Conservation (phyloP, 176 grass and related monocot genomes). For the Calamus simplicifolius region DNA sequence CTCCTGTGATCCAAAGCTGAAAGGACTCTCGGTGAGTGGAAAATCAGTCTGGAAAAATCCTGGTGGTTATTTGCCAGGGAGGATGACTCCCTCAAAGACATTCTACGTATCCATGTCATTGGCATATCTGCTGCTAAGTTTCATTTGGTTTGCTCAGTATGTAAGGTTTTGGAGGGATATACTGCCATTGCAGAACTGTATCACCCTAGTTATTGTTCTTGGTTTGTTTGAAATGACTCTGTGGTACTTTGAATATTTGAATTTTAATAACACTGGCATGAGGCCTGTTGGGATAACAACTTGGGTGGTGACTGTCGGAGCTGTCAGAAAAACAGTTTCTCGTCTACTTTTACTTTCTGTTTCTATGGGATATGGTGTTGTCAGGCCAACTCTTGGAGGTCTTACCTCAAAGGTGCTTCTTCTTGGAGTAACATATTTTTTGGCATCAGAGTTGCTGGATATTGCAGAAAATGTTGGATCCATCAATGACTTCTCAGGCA, state of each 20-base stretch:
- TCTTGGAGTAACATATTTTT: constrained; percentile 94
- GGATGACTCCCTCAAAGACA: constrained; percentile 87
- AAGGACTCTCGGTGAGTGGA: constrained; percentile 89
- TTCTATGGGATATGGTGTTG: constrained; percentile 98
- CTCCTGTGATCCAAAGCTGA: constrained; percentile 94
- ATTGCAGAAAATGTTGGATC: constrained; percentile 95
- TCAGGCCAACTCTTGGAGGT: constrained; percentile 87
- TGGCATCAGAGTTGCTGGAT: constrained; percentile 79
- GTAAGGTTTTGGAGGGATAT: constrained; percentile 95
- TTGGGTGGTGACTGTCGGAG: constrained; percentile 96
- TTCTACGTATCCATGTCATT: constrained; percentile 93
- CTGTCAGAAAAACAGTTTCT: constrained; percentile 89
- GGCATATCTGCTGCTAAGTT: constrained; percentile 59
- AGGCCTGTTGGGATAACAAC: constrained; percentile 89
- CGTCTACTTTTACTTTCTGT: constrained; percentile 87
- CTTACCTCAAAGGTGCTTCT: constrained; percentile 94
- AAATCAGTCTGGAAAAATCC: constrained; percentile 98
- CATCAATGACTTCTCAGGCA: constrained; percentile 96
- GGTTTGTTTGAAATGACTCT: constrained; percentile 96
- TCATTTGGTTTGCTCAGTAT: constrained; percentile 86
- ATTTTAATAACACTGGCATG: constrained; percentile 81
- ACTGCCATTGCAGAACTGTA: constrained; percentile 93
- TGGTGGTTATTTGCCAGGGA: constrained; percentile 77
- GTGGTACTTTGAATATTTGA: constrained; percentile 97
- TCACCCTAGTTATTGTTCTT: constrained; percentile 85